These are phyloP conservation scores for Mimosa bimucronata DNA, from an alignment of 306 rosid genomes.

Conservation along the genomic window DNA sequence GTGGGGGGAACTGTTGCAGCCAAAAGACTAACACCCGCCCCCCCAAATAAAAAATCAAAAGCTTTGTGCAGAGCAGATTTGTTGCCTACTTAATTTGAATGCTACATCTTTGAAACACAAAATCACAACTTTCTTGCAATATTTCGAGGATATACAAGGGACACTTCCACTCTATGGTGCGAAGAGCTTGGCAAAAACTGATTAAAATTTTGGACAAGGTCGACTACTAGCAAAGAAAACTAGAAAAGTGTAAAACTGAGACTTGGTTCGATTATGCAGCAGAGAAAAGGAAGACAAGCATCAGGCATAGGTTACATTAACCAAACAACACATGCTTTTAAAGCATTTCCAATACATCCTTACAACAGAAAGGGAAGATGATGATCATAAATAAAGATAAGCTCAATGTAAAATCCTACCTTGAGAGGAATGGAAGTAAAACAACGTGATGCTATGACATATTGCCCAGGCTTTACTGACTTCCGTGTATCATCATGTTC, in stretches of 20 bases:
- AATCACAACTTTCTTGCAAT: constrained; percentile 17
- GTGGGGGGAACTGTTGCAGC: too few relatives aligned
- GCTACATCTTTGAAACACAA: background rate
- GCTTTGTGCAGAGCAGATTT: background rate
- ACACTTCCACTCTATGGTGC: constrained; percentile 12
- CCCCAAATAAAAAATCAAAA: too few relatives aligned
- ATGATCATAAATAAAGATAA: constrained; percentile 5
- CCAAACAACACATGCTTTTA: background rate
- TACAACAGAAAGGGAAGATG: constrained; percentile 34
- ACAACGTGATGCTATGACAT: too few relatives aligned
- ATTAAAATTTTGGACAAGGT: background rate
- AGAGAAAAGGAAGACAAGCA: too few relatives aligned
- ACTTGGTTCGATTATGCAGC: background rate
- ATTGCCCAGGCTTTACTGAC: too few relatives aligned
- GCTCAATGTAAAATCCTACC: constrained; percentile 11
- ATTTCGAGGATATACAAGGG: background rate
- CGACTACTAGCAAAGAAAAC: background rate
- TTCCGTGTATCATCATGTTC: too few relatives aligned
- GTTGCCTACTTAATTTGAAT: background rate
- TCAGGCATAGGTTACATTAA: background rate
- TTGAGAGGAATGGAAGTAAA: too few relatives aligned
- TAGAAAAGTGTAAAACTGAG: constrained; percentile 4
- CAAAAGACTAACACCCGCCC: too few relatives aligned
- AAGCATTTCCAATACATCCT: constrained; percentile 12
- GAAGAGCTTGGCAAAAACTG: background rate